Evolutionary conservation across 2,329 filamentous ascomycete genomes (phyloP).

Genomic region (Tolypocladium album): DNA sequence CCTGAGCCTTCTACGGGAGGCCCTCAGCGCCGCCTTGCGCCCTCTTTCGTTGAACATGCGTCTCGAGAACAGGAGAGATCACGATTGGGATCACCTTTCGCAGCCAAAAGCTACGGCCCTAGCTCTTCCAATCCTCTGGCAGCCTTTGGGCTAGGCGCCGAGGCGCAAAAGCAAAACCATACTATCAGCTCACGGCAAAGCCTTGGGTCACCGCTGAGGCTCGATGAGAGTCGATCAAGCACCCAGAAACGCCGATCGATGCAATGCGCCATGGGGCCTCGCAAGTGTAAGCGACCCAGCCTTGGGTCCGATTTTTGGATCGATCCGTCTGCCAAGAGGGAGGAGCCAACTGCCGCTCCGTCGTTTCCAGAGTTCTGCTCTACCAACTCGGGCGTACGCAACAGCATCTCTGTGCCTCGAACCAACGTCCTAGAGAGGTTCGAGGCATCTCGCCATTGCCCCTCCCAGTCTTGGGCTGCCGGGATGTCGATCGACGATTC

Average conservation of each 20-base stretch:
- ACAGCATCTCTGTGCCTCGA: constrained; percentile 29
- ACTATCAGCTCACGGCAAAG: constrained; percentile 38
- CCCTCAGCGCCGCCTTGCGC: neutral
- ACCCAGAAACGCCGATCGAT: constrained; percentile 45
- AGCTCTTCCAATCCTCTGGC: constrained; percentile 43
- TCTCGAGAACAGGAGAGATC: constrained; percentile 7
- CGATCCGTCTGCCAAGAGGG: constrained; percentile 24
- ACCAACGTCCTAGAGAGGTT: constrained; percentile 31
- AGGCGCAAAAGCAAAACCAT: constrained; percentile 31
- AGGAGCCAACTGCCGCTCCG: constrained; percentile 7
- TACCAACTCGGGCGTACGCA: constrained; percentile 18
- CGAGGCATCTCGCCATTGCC: constrained; percentile 15
- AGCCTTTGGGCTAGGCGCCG: constrained; percentile 18
- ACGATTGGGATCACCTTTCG: constrained; percentile 44
- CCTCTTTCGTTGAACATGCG: constrained; percentile 1
- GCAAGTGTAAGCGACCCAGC: constrained; percentile 40
- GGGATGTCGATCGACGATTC: constrained; percentile 1
- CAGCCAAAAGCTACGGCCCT: constrained; percentile 49
- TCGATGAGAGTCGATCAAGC: constrained; percentile 37
- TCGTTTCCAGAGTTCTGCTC: constrained; percentile 22
- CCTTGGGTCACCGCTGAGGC: constrained; percentile 42
- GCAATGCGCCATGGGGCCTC: constrained; percentile 34
- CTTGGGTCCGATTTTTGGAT: constrained; percentile 44
- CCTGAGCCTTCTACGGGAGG: constrained; percentile 9
- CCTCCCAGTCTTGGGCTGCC: neutral